Percentiles rank a stretch among this genome's conserved stretches.
Conservation (phyloP, 257 asterid species). For the Nicotiana sylvestris region DNA sequence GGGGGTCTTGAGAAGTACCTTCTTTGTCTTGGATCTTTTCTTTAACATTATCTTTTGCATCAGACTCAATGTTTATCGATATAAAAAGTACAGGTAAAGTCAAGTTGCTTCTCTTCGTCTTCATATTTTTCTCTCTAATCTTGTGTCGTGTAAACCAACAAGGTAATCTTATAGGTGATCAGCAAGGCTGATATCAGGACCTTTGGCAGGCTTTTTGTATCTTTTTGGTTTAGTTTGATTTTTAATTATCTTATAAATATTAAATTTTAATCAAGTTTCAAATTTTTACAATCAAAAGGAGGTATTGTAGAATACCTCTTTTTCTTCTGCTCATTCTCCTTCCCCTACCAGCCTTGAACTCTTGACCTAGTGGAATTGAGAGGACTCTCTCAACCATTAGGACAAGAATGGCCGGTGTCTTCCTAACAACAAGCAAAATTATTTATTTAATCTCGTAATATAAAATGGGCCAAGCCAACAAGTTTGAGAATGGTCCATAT, state of each 20-base stretch:
- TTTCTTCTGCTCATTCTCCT: neutral
- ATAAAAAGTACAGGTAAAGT: no score
- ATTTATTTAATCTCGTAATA: neutral
- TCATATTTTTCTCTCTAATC: no score
- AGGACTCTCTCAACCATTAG: neutral
- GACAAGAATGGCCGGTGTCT: neutral
- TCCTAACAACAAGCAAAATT: neutral
- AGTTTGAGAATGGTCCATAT: neutral
- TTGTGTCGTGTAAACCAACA: no score
- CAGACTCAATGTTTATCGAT: no score
- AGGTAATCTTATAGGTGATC: no score
- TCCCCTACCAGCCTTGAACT: neutral
- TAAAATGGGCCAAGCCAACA: neutral
- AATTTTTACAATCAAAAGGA: neutral
- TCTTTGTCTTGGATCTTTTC: no score
- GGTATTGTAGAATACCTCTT: slow-evolving; percentile 16
- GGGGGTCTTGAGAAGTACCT: neutral
- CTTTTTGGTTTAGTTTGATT: neutral
- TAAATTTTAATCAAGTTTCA: no score
- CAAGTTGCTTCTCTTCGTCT: no score
- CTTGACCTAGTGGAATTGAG: neutral
- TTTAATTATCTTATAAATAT: neutral
- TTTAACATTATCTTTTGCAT: no score
- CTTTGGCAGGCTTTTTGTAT: neutral
- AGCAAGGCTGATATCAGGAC: neutral